Conservation (phyloP, 2,329 filamentous ascomycete genomes). For the Dothidotthia symphoricarpi region DNA sequence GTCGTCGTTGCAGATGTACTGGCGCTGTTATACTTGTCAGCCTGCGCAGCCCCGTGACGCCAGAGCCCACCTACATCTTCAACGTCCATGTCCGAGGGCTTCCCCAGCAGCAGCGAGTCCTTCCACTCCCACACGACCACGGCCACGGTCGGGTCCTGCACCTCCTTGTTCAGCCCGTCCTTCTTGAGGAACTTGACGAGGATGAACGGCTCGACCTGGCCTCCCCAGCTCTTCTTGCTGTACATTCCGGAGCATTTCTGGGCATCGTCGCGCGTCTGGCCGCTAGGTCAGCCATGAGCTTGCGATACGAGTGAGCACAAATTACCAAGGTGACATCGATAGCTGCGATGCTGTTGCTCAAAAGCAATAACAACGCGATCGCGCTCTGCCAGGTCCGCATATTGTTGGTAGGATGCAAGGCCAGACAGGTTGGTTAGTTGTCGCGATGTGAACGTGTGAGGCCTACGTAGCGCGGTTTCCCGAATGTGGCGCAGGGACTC, state of each 20-base stretch:
- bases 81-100: slow-evolving; percentile 45
- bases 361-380: slow-evolving; percentile 35
- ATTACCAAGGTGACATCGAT: slow-evolving; percentile 40
- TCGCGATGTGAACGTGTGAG: neutral
- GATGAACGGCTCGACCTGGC: slow-evolving; percentile 84
- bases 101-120: slow-evolving; percentile 76
- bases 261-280: slow-evolving; percentile 72
- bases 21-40: slow-evolving; percentile 48
- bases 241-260: slow-evolving; percentile 95
- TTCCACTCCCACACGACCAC: slow-evolving; percentile 93
- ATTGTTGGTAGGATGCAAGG: slow-evolving; percentile 11
- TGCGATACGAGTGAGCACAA: too few species aligned
- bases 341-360: slow-evolving; percentile 34
- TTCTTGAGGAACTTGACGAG: slow-evolving; percentile 71
- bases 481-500: too few species aligned
- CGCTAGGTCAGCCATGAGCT: too few species aligned
- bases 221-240: slow-evolving; percentile 83
- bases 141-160: slow-evolving; percentile 73
- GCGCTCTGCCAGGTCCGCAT: slow-evolving; percentile 39
- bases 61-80: slow-evolving; percentile 24
- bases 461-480: too few species aligned
- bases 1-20: slow-evolving; percentile 73
- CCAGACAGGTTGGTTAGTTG: slow-evolving; percentile 9
- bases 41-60: neutral
- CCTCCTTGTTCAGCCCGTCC: slow-evolving; percentile 51